phyloP scores from a whole-genome alignment of 148 eudicot species.

The Rhododendron ferrugineum region DNA sequence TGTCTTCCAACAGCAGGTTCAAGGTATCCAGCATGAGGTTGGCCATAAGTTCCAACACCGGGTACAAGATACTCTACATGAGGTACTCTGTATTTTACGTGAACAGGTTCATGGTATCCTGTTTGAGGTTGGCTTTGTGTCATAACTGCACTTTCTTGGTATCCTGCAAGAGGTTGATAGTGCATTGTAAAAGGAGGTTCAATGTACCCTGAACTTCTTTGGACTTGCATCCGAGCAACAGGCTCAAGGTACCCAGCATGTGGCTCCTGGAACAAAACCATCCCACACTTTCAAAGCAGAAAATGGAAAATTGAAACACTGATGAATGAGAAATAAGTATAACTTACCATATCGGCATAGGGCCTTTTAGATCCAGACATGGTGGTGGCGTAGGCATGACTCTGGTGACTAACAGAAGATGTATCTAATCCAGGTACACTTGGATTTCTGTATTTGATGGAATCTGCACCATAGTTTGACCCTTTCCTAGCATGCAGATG shows the following conservation, averaged over 20 bases:
- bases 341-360: constrained; percentile 22
- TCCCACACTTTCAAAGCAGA: background rate
- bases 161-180: constrained; percentile 14
- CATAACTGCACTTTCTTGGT: constrained; percentile 6
- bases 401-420: constrained; percentile 9
- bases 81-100: background rate
- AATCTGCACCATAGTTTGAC: constrained; percentile 6
- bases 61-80: constrained; percentile 11
- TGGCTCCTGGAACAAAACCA: constrained; percentile 22
- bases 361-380: constrained; percentile 18
- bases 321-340: background rate
- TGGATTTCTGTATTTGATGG: constrained; percentile 10
- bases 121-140: constrained; percentile 8
- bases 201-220: constrained; percentile 7
- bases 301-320: background rate
- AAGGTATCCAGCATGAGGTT: constrained; percentile 15
- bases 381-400: background rate
- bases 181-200: constrained; percentile 15
- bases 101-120: constrained; percentile 10
- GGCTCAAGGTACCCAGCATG: constrained; percentile 30
- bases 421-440: constrained; percentile 7
- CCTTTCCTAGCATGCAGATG: constrained; percentile 6
- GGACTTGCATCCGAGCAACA: constrained; percentile 6
- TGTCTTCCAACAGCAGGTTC: constrained; percentile 13
- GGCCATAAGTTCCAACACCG: constrained; percentile 9